Evolutionary conservation across 495 filamentous ascomycete genomes (phyloP), one percentile per base, ranked within the genome.

Genomic region (Hypoxylon rickii): DNA sequence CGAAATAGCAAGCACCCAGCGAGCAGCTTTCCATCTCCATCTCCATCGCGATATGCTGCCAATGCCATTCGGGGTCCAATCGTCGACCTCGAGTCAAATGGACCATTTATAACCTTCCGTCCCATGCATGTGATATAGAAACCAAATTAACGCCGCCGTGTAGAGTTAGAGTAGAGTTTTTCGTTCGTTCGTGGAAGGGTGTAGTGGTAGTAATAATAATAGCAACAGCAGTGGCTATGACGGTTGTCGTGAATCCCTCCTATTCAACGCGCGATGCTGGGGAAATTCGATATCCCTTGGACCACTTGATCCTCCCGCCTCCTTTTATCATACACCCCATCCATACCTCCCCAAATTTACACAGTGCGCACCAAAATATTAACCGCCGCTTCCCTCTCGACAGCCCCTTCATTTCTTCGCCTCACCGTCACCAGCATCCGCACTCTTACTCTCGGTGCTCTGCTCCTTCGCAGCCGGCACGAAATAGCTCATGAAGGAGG

Each of bases 401-500:
- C 46, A 17, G 10, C 26, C 24, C 11, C 20, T n/a, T 51, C 34
- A 49, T 46, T 52, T 41, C 11, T 48, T 36, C 6, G 50, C 16
- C 15, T 58, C 55, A 33, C 36, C n/a, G n/a, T n/a, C n/a, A n/a
- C n/a, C 21, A 24, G 46, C 8, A 19, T 33, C 13, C 13, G 3
- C 13, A 18, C 13, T 38, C 8, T 16, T 16, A 6, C 4, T 37
- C 1, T 46, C 62, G 13, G 42, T 51, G 24, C 10, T 29, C 10
- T 29, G 24, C 26, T 41, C 44, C 21, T 63, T 61, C 8, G 60
- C 32, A 22, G 63, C 5, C 5, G 32, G 43, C n/a, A 58, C n/a
- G 59, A 83, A 82, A 73, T 77, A 80, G 48, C 70, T 70, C 5
- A 66, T 65, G 43, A 83, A 78, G 44, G 73, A 77, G 20, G 70